Evolutionary conservation across 352 stramenopile genomes (phyloP).

Genomic region (Aphanomyces invadans): DNA sequence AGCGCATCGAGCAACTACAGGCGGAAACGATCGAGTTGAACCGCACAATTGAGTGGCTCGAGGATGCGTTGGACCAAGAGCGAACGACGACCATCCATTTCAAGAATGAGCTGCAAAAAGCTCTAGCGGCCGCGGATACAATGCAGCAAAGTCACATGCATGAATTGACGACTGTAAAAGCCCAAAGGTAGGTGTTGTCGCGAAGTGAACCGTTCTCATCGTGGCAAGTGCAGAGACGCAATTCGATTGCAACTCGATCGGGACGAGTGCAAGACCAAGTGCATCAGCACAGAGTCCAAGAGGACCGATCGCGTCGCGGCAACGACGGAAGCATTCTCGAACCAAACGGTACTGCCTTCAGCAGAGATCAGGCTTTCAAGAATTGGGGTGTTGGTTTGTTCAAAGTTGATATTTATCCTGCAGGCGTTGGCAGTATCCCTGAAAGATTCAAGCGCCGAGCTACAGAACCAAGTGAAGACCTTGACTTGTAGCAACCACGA

Average conservation of each 20-base stretch:
- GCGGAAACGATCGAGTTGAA: not conserved
- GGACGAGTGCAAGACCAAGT: not conserved
- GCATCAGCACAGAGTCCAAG: not conserved
- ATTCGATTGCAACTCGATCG: not conserved
- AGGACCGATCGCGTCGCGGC: not conserved
- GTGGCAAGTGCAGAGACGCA: not conserved
- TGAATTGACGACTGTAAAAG: too few relatives aligned
- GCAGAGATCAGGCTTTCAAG: too few relatives aligned
- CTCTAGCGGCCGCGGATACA: not conserved
- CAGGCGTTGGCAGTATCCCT: not conserved
- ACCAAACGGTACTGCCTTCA: not conserved
- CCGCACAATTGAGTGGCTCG: constrained; percentile 6
- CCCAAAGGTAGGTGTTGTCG: too few relatives aligned
- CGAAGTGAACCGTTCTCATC: not conserved
- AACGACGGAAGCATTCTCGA: not conserved
- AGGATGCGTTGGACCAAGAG: constrained; percentile 1
- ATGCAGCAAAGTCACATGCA: too few relatives aligned
- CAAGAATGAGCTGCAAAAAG: not conserved
- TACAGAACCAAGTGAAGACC: not conserved
- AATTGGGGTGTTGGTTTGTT: too few relatives aligned
- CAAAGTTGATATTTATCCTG: not conserved
- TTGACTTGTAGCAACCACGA: not conserved
- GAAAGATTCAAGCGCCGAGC: not conserved
- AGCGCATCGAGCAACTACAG: not conserved
- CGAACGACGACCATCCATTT: not conserved